These are phyloP conservation scores for Cryphonectria nitschkei DNA, from an alignment of 2,329 filamentous ascomycete species.

Conservation along the genomic window DNA sequence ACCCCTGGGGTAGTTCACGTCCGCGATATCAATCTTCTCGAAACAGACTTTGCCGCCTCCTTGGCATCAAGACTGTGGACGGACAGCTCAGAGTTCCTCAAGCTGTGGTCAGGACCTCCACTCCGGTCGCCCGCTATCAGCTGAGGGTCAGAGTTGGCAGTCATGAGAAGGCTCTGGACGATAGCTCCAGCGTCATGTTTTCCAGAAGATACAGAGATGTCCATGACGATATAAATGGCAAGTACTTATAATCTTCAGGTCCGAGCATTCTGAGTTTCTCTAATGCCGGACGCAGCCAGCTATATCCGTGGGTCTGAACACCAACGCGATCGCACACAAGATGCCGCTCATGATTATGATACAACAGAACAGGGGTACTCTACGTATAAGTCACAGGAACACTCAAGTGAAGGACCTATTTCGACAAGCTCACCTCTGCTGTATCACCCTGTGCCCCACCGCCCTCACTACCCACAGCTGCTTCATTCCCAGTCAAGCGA, in stretches of 20 bases:
- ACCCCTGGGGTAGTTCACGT: conserved; percentile 33
- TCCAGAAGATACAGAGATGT: conserved; percentile 11
- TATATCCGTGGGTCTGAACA: not conserved
- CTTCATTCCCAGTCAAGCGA: conserved; percentile 20
- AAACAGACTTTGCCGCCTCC: conserved; percentile 21
- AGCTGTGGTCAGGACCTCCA: not conserved
- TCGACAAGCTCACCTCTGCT: conserved; percentile 23
- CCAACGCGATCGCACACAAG: too few species aligned
- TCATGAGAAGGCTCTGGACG: conserved; percentile 36
- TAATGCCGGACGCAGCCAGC: not conserved
- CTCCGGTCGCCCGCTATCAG: conserved; percentile 21
- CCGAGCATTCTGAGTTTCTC: not conserved
- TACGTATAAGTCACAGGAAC: conserved; percentile 8
- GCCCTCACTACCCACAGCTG: conserved; percentile 17
- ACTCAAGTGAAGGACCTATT: not conserved
- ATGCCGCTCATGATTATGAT: not conserved
- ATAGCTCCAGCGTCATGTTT: conserved; percentile 27
- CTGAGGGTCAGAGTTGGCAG: conserved; percentile 43
- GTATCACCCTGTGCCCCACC: conserved; percentile 32
- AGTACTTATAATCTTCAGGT: not conserved
- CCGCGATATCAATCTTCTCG: conserved; percentile 25
- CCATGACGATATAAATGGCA: conserved; percentile 4
- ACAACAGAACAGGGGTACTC: not conserved
- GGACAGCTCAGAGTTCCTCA: conserved; percentile 8
- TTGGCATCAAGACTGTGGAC: conserved; percentile 13